Evolutionary conservation across 805 yeast species (phyloP), one percentile per base, ranked within the genome.

Genomic region (Ogataea allantospora): DNA sequence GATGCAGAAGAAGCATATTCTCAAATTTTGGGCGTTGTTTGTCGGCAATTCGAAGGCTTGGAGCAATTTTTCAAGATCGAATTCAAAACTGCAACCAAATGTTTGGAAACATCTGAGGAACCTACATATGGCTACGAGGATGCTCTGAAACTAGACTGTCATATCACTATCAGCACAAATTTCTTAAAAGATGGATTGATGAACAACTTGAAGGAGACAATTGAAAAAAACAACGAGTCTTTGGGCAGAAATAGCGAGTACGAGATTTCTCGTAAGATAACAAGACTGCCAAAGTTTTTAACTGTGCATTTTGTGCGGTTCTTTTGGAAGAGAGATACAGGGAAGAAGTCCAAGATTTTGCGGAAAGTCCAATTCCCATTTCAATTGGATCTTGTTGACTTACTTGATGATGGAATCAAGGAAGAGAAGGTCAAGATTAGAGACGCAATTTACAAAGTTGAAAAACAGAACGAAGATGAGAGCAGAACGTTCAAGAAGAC

Each of bases 1-100:
- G 99, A 93, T 67, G 99, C 99, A 0, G 99, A 93, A 66, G 99
- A 93, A 60, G 84, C 91, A 12, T 88, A 79, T 65, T 82, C 96
- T 6, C 91, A 84, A 59, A 72, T 93, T 34, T 63, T 89, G 46
- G 65, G 68, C 23, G 63, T 71, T 21, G 60, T 87, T 43, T 60
- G 72, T 24, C 54, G 62, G 15, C 72, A 69, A 9, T 70, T 73
- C 40, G 73, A 75, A 17, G 71, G 76, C 14, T 60, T 78, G 25
- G 77, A 77, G 35, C 73, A 73, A 42, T 70, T 71, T 45, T 83
- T 89, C 58, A 77, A 75, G 31, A 68, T 95, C 30, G 69, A 71
- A 26, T 83, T 85, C 55, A 80, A 75, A 50, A 73, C 80, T 5
- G 65, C 71, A 10, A 73, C 83, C 19, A 79, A 73, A 50, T 85